Conservation (phyloP, 1,284 basidiomycete species). For the Rhodotorula sp. region DNA sequence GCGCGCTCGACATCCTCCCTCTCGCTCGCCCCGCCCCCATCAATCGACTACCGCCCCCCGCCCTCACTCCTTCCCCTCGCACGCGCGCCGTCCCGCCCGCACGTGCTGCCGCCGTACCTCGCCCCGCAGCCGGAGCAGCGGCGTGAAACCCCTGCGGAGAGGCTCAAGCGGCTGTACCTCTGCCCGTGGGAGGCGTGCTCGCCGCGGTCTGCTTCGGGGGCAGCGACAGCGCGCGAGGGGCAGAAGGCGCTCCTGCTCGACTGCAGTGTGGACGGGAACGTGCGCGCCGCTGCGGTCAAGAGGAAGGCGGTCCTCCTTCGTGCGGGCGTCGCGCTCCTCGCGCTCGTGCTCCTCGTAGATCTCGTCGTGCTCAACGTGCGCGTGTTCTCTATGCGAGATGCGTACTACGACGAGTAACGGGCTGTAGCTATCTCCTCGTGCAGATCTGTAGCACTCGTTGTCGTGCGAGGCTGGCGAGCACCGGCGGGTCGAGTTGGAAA, state of each 20-base stretch:
- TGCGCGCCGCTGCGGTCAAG: neutral
- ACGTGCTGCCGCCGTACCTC: neutral
- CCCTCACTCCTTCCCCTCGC: neutral
- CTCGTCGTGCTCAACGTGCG: constrained; percentile 22
- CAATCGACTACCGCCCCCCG: neutral
- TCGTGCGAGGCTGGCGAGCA: neutral
- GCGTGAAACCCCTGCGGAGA: constrained; percentile 5
- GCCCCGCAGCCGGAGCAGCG: neutral
- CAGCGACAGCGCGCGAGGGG: no score
- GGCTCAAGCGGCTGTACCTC: constrained; percentile 21
- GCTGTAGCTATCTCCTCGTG: neutral
- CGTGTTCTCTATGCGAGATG: constrained; percentile 14
- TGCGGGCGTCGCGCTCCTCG: neutral
- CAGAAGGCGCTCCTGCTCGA: neutral
- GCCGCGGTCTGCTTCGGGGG: neutral
- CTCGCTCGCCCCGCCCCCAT: neutral
- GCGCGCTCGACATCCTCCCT: neutral
- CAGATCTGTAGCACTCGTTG: neutral
- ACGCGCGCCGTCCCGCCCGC: neutral
- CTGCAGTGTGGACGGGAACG: no score
- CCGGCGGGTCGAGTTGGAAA: no score
- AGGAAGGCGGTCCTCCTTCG: neutral
- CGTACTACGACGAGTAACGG: constrained; percentile 15
- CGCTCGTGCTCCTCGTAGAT: constrained; percentile 13
- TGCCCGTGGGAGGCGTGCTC: constrained; percentile 24